phyloP scores from a whole-genome alignment of 345 rosid species.

The Salix arbutifolia region DNA sequence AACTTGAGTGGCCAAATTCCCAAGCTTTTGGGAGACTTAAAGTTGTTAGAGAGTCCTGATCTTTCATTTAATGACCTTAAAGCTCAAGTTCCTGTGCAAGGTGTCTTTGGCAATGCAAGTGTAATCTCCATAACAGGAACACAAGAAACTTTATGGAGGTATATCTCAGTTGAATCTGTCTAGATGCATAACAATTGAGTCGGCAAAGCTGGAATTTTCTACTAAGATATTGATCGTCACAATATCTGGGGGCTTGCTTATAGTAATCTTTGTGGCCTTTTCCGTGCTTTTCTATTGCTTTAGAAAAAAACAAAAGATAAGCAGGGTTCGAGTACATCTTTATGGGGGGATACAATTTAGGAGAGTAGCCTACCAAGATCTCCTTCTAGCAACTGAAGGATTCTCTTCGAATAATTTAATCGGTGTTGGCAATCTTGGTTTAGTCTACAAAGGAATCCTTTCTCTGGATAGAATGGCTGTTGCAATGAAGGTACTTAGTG shows the following conservation, averaged over 20 bases:
- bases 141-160: slow-evolving; percentile 14
- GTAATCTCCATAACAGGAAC: not conserved
- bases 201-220: not conserved
- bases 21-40: no score
- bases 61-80: no score
- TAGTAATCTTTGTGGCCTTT: no score
- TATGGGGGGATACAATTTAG: no score
- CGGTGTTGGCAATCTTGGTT: not conserved
- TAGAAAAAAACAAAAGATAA: no score
- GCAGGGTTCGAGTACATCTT: no score
- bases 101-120: slow-evolving; percentile 12
- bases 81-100: slow-evolving; percentile 2
- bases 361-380: not conserved
- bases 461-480: not conserved
- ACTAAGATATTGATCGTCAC: not conserved
- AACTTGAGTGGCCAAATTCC: no score
- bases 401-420: not conserved
- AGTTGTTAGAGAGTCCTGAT: no score
- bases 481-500: not conserved
- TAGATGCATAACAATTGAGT: not conserved
- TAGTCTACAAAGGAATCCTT: not conserved
- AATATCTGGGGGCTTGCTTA: no score
- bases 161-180: not conserved
- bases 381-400: not conserved
- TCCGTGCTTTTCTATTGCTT: no score